A percentile compares a stretch with the other conserved stretches of the same genome.
These are phyloP conservation scores for Tylopilus sp. DNA, from an alignment of 768 basidiomycete genomes.

Conservation along the genomic window DNA sequence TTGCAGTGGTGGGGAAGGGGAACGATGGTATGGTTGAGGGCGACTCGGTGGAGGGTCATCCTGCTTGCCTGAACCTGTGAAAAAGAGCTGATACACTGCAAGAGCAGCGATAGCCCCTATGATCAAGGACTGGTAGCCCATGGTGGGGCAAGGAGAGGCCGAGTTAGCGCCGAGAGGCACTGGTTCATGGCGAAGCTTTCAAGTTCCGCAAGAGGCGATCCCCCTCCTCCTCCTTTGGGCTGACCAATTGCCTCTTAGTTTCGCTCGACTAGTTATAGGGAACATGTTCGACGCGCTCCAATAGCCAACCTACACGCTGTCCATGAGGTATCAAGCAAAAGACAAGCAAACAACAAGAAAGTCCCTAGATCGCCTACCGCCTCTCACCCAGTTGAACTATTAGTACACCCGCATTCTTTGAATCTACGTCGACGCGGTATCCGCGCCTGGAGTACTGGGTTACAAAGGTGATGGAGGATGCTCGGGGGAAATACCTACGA, in stretches of 20 bases:
- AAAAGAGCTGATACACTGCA: slow-evolving; percentile 9
- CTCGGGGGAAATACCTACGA: slow-evolving; percentile 43
- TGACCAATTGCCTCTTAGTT: no score
- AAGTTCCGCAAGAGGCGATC: no score
- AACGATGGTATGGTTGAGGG: not conserved
- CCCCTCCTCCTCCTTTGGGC: no score
- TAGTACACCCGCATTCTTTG: slow-evolving; percentile 78
- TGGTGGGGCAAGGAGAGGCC: not conserved
- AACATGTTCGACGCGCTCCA: no score
- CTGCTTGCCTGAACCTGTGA: not conserved
- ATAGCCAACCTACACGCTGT: no score
- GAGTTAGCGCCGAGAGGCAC: not conserved
- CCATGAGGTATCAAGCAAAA: not conserved
- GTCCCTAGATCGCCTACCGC: not conserved
- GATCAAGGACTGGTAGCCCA: slow-evolving; percentile 9
- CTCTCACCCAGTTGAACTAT: slow-evolving; percentile 47
- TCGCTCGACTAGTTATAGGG: no score
- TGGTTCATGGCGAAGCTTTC: not conserved
- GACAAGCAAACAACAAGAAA: not conserved
- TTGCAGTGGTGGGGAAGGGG: not conserved
- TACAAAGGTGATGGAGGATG: not conserved
- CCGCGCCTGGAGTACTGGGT: slow-evolving; percentile 49
- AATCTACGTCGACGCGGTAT: slow-evolving; percentile 71
- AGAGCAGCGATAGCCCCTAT: slow-evolving; percentile 10
- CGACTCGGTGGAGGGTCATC: not conserved